Evolutionary conservation across 371 early-diverging fungal genomes (phyloP), one percentile per base, ranked within the genome.

Genomic region (Batkoa obscura): DNA sequence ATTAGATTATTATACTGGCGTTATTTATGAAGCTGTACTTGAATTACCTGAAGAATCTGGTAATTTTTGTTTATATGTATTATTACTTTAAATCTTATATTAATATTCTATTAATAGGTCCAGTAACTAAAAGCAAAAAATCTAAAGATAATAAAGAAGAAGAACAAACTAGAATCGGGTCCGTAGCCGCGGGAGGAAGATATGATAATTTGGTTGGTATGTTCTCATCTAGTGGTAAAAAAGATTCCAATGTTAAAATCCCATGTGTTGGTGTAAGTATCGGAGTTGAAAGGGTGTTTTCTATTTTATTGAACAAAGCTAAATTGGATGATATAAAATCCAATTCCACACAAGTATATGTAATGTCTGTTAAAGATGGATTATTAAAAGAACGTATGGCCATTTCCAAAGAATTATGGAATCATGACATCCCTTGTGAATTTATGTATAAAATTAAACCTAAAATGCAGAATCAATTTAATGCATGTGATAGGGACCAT

Each of bases 1-100:
- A 15, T 69, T 98, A 48, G 98, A 98, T 66, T 99, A 99, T 68
- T 99, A 99, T 73, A 99, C 99, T 23, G 99, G 99, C 35, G 81
- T 98, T 56, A 96, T 99, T 62, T 91, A 97, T 66, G 99, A 99
- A 70, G 99, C 94, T 10, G 86, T 93, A 15, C 77, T 91, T 38
- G 76, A 75, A 56, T 70, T 69, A 43, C 75, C 76, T 43, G 72
- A 74, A 15, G 76, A 76, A 38, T 72, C 75, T 12, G 77, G 74
- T 73, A 68, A 65, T 65, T 58, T 53, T 17, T 36, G 6, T 3
- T 53, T 35, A 23, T 23, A 23, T 23, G 23, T 23, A 23, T 23
- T 23, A 23, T 23, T 23, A 23, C 23, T 23, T 10, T 39, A 23
- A 23, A 23, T 23, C 23, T 23, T 23, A 23, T 43, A 43, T 31